A percentile compares a stretch with the other conserved stretches of the same genome.
Conservation (phyloP, 116 monocot species). For the Zostera marina region DNA sequence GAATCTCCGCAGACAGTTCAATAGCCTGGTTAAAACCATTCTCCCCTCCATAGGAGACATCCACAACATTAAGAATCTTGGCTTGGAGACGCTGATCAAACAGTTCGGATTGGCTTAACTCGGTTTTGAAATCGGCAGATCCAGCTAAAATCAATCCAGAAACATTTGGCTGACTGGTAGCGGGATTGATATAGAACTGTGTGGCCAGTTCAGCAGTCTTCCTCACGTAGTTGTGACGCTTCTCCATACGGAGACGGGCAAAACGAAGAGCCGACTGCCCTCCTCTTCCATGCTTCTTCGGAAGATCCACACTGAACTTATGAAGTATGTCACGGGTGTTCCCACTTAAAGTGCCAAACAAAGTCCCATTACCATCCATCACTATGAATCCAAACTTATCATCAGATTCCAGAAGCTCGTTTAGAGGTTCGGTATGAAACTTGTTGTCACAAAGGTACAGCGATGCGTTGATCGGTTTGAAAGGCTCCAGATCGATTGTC, state of each 20-base stretch:
- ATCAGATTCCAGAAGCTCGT: constrained; percentile 19
- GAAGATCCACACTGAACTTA: constrained; percentile 21
- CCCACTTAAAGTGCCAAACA: constrained; percentile 23
- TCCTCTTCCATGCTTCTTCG: constrained; percentile 21
- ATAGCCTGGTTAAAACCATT: constrained; percentile 24
- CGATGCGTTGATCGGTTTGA: constrained; percentile 16
- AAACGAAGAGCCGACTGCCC: constrained; percentile 24
- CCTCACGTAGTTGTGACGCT: constrained; percentile 24
- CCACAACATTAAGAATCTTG: constrained; percentile 20
- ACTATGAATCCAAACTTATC: constrained; percentile 27
- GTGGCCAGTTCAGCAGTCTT: constrained; percentile 20
- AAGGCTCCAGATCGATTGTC: constrained; percentile 19
- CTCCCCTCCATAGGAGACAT: constrained; percentile 25
- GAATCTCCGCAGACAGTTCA: constrained; percentile 15
- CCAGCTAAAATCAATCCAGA: constrained; percentile 19
- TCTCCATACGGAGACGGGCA: constrained; percentile 21
- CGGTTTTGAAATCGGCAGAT: constrained; percentile 21
- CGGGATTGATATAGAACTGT: constrained; percentile 19
- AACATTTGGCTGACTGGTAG: constrained; percentile 22
- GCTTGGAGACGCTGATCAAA: constrained; percentile 19
- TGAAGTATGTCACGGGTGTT: constrained; percentile 22
- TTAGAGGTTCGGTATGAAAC: constrained; percentile 19
- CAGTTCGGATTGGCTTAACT: constrained; percentile 19
- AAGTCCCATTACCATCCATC: constrained; percentile 21
- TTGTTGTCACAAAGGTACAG: constrained; percentile 23